Percentiles rank a stretch among this genome's conserved stretches.
These are phyloP conservation scores for Cladophialophora yegresii DNA, from an alignment of 2,329 filamentous ascomycete species.

Conservation along the genomic window DNA sequence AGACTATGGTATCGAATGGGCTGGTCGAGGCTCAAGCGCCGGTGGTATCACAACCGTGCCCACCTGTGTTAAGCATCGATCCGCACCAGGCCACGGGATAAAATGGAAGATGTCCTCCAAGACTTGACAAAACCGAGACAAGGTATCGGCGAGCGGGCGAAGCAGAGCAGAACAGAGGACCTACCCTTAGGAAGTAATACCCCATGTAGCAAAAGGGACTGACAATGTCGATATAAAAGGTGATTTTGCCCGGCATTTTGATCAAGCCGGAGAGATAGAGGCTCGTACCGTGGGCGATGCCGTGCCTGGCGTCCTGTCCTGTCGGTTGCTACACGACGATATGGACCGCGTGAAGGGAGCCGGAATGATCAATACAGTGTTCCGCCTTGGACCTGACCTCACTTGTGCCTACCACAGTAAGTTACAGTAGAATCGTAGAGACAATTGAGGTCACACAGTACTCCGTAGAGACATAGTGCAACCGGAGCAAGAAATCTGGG, in stretches of 20 bases:
- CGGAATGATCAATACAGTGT: background rate
- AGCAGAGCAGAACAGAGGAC: constrained; percentile 33
- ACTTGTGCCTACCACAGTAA: background rate
- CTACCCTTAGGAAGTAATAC: constrained; percentile 58
- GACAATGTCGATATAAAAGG: constrained; percentile 61
- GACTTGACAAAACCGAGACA: background rate
- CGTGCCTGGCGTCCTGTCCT: too few relatives aligned
- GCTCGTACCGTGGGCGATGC: background rate
- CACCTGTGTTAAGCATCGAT: background rate
- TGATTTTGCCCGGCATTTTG: constrained; percentile 49
- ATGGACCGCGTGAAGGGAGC: background rate
- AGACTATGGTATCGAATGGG: background rate
- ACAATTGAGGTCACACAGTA: background rate
- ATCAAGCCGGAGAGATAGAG: background rate
- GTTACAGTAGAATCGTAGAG: background rate
- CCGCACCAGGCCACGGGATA: background rate
- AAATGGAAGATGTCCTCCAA: background rate
- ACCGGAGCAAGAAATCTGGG: background rate
- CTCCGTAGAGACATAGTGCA: background rate
- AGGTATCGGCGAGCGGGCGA: background rate
- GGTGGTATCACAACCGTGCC: too few relatives aligned
- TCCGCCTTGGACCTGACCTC: background rate
- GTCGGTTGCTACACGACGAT: too few relatives aligned
- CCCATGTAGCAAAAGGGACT: constrained; percentile 63
- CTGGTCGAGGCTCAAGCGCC: too few relatives aligned